A percentile compares a stretch with the other conserved stretches of the same genome.
phyloP scores from a whole-genome alignment of 441 rosid species.

The Bocquillonia castaneifolia region DNA sequence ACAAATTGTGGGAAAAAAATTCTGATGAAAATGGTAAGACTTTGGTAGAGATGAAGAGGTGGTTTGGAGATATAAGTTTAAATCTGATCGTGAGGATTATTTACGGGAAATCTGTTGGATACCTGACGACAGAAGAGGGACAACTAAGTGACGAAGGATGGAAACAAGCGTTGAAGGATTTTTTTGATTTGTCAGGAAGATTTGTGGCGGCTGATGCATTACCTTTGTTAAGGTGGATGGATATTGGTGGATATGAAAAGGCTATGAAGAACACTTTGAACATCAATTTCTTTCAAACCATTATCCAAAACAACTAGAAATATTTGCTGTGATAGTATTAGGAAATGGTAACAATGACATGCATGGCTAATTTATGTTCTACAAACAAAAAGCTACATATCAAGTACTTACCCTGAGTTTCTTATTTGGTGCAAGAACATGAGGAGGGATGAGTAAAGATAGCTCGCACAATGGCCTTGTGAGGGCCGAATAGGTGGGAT shows the following conservation, averaged over 20 bases:
- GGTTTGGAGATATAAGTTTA: neutral
- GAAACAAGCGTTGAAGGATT: constrained; percentile 19
- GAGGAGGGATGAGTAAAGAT: constrained; percentile 87
- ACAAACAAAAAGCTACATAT: constrained; percentile 11
- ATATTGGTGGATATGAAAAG: constrained; percentile 15
- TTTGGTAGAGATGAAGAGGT: constrained; percentile 10
- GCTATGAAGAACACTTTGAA: neutral
- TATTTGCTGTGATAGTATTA: neutral
- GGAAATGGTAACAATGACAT: constrained; percentile 3
- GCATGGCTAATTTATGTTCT: neutral
- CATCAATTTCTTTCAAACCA: neutral
- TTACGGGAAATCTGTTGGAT: constrained; percentile 23
- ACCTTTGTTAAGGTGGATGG: too few species aligned
- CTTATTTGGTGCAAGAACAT: constrained; percentile 77
- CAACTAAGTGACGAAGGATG: constrained; percentile 5
- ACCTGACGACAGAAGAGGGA: neutral
- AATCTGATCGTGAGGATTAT: constrained; percentile 18
- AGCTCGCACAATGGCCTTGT: constrained; percentile 98
- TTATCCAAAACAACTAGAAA: neutral
- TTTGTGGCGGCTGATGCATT: constrained; percentile 29
- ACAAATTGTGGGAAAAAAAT: constrained; percentile 22
- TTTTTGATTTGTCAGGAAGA: constrained; percentile 20
- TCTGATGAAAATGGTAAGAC: neutral
- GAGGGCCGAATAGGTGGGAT: constrained; percentile 93
- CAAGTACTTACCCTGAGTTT: constrained; percentile 75